Conservation (phyloP, 371 early-diverging fungal species). For the Mucor racemosus region DNA sequence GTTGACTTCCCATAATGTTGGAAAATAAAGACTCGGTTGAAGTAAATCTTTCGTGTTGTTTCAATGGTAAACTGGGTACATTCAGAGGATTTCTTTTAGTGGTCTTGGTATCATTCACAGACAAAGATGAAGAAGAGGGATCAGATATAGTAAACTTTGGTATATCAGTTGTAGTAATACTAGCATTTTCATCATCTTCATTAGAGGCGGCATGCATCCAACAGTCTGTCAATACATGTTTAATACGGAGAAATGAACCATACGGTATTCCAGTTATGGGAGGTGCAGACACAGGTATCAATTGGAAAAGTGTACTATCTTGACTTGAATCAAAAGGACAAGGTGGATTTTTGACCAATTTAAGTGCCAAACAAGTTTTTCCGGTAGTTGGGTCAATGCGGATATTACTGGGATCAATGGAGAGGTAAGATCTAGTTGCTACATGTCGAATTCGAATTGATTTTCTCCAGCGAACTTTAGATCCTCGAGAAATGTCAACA, state of each 20-base stretch:
- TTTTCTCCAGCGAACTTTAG: conserved; percentile 46
- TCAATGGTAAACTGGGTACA: neutral
- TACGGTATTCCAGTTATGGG: conserved; percentile 25
- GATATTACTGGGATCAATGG: conserved; percentile 48
- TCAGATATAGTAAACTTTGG: neutral
- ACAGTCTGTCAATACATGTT: conserved; percentile 52
- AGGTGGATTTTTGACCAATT: conserved; percentile 34
- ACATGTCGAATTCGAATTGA: conserved; percentile 54
- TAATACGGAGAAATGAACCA: conserved; percentile 51
- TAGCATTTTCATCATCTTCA: conserved; percentile 11
- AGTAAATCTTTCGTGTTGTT: conserved; percentile 10
- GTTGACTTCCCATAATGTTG: neutral
- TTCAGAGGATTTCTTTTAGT: neutral
- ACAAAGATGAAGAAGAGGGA: neutral
- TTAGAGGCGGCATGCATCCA: conserved; percentile 54
- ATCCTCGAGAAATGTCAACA: conserved; percentile 36
- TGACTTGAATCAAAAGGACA: conserved; percentile 17
- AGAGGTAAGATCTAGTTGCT: conserved; percentile 48
- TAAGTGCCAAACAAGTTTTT: conserved; percentile 40
- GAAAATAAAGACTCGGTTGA: conserved; percentile 12
- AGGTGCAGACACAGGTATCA: conserved; percentile 39
- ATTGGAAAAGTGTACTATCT: conserved; percentile 46
- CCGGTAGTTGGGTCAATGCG: conserved; percentile 43
- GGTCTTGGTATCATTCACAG: neutral
- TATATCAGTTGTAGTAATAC: neutral